phyloP scores from a whole-genome alignment of 2,329 filamentous ascomycete species.

The Colletotrichum liaoningense region DNA sequence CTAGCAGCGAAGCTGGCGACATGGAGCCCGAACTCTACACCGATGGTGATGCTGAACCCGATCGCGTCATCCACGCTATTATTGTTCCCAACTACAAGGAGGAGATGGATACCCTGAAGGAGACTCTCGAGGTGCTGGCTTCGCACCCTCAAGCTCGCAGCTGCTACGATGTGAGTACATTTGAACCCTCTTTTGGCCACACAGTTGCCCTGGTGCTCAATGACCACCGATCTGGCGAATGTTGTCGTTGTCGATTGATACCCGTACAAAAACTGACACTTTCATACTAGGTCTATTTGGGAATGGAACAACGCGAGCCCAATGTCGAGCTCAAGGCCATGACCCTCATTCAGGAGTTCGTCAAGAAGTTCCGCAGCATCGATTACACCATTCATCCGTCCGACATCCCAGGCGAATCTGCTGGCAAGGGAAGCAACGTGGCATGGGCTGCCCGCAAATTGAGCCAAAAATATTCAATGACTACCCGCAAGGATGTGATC shows the following conservation, averaged over 20 bases:
- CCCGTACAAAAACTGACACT: slow-evolving; percentile 16
- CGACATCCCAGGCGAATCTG: slow-evolving; percentile 74
- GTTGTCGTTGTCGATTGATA: neutral
- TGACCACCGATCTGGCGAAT: neutral
- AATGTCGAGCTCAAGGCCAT: slow-evolving; percentile 71
- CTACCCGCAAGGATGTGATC: slow-evolving; percentile 69
- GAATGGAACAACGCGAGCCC: slow-evolving; percentile 77
- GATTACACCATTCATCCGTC: slow-evolving; percentile 75
- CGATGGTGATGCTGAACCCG: slow-evolving; percentile 55
- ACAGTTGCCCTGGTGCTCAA: neutral
- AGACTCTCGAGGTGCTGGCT: slow-evolving; percentile 76
- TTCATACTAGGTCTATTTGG: slow-evolving; percentile 70
- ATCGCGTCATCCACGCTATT: slow-evolving; percentile 71
- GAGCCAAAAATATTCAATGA: slow-evolving; percentile 68
- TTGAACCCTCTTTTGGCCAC: neutral
- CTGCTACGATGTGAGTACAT: slow-evolving; percentile 74
- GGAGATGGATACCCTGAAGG: slow-evolving; percentile 74
- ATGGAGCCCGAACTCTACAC: slow-evolving; percentile 58
- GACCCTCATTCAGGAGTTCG: slow-evolving; percentile 70
- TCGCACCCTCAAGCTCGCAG: slow-evolving; percentile 72
- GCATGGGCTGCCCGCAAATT: slow-evolving; percentile 77
- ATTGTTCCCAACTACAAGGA: slow-evolving; percentile 82
- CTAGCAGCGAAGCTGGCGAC: slow-evolving; percentile 64
- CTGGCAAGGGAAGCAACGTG: slow-evolving; percentile 81
- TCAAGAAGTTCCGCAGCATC: slow-evolving; percentile 74